phyloP scores from a whole-genome alignment of 805 yeast genomes.

The Candida fluviatilis region DNA sequence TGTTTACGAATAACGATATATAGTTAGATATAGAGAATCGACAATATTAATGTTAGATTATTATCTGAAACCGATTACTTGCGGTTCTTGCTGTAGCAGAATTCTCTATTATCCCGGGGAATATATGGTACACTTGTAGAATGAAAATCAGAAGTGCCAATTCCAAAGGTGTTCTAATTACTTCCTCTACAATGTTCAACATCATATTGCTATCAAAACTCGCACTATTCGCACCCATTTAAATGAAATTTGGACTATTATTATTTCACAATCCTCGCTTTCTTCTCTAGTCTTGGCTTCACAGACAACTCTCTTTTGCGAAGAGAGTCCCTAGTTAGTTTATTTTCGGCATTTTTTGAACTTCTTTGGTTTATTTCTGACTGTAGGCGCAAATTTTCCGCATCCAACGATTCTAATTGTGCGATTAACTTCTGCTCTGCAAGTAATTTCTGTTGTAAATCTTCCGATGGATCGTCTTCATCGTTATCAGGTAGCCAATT shows the following conservation, averaged over 20 bases:
- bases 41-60: neutral
- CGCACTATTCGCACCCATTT: no score
- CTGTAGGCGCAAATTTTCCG: constrained; percentile 18
- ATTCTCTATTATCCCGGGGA: no score
- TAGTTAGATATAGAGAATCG: neutral
- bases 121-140: no score
- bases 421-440: constrained; percentile 21
- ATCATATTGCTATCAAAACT: no score
- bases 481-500: constrained; percentile 29
- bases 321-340: neutral
- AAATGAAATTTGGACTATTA: no score
- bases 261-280: neutral
- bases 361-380: neutral
- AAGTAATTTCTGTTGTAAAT: constrained; percentile 12
- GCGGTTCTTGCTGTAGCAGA: no score
- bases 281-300: neutral
- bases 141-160: no score
- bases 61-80: no score
- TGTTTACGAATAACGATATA: neutral
- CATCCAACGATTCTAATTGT: constrained; percentile 21
- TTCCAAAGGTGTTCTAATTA: no score
- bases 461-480: constrained; percentile 16
- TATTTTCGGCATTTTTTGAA: neutral
- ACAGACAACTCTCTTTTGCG: neutral
- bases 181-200: no score